Evolutionary conservation across 2,329 filamentous ascomycete species (phyloP).

Genomic region (Fusarium circinatum): DNA sequence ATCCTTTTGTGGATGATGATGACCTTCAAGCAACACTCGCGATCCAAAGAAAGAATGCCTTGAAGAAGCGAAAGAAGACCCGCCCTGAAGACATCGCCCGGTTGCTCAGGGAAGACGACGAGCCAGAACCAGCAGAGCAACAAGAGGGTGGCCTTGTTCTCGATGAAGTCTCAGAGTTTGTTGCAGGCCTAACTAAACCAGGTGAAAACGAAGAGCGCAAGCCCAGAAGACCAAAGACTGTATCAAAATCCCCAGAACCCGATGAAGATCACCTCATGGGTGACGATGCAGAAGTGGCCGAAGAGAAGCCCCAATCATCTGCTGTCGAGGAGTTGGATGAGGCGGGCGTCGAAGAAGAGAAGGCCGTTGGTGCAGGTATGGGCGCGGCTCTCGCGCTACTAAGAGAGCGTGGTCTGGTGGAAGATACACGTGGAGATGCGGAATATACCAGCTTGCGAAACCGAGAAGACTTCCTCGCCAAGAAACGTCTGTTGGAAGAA

Average conservation of each 20-base stretch:
- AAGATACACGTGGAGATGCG: slow-evolving; percentile 69
- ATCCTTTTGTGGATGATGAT: slow-evolving; percentile 87
- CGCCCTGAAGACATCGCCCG: slow-evolving; percentile 88
- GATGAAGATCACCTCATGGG: slow-evolving; percentile 59
- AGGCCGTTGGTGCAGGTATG: slow-evolving; percentile 79
- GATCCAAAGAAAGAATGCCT: slow-evolving; percentile 80
- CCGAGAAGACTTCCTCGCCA: slow-evolving; percentile 81
- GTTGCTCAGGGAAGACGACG: slow-evolving; percentile 74
- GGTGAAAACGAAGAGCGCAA: slow-evolving; percentile 65
- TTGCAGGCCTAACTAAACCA: slow-evolving; percentile 82
- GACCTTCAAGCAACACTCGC: slow-evolving; percentile 89
- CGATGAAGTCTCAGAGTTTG: slow-evolving; percentile 94
- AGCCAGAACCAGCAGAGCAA: slow-evolving; percentile 55
- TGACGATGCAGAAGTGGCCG: slow-evolving; percentile 50
- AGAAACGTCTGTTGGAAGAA: slow-evolving; percentile 76
- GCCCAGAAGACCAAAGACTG: slow-evolving; percentile 54
- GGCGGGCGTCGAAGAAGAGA: slow-evolving; percentile 86
- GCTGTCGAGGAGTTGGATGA: slow-evolving; percentile 55
- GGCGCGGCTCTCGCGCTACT: slow-evolving; percentile 86
- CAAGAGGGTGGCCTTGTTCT: slow-evolving; percentile 78
- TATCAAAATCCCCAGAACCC: slow-evolving; percentile 49
- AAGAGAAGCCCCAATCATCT: slow-evolving; percentile 45
- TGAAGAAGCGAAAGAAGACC: slow-evolving; percentile 91
- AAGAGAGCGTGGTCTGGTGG: slow-evolving; percentile 84
- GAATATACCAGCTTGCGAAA: slow-evolving; percentile 75